Evolutionary conservation across 805 yeast genomes (phyloP).

Genomic region (Ogataea pini): DNA sequence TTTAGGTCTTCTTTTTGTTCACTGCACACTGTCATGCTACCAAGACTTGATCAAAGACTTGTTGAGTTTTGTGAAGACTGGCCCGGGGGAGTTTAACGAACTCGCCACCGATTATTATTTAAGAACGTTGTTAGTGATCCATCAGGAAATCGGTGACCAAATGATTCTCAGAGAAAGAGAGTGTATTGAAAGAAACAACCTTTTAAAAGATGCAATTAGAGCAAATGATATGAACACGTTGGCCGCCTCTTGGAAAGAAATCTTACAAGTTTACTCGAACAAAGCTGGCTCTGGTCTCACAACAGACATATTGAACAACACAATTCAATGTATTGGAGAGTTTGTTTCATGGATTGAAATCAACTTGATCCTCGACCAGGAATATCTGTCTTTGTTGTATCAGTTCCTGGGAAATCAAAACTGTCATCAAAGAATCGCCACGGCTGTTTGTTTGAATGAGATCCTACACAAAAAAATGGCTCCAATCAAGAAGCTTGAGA

Average conservation of each 20-base stretch:
- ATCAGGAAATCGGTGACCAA: conserved; percentile 92
- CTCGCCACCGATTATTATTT: conserved; percentile 69
- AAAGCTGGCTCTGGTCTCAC: conserved; percentile 27
- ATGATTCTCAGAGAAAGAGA: conserved; percentile 70
- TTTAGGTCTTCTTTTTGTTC: conserved; percentile 51
- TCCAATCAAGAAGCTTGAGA: conserved; percentile 56
- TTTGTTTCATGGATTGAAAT: conserved; percentile 95
- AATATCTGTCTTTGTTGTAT: conserved; percentile 58
- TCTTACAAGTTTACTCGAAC: conserved; percentile 42
- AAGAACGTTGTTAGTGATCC: conserved; percentile 72
- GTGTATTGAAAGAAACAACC: conserved; percentile 62
- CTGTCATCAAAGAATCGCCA: conserved; percentile 53
- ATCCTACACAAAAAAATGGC: conserved; percentile 61
- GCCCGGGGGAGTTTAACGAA: conserved; percentile 35
- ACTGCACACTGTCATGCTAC: conserved; percentile 51
- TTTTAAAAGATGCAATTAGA: conserved; percentile 81
- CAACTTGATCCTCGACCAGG: conserved; percentile 62
- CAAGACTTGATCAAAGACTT: conserved; percentile 52
- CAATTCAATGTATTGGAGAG: conserved; percentile 71
- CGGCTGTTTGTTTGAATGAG: conserved; percentile 56
- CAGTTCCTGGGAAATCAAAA: conserved; percentile 45
- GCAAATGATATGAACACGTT: conserved; percentile 68
- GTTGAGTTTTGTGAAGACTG: conserved; percentile 36
- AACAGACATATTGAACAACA: conserved; percentile 53
- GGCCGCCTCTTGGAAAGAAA: conserved; percentile 66